Percentiles rank a stretch among this genome's conserved stretches.
Conservation (phyloP, 2,329 filamentous ascomycete species). For the Dryadomyces quercivorus region DNA sequence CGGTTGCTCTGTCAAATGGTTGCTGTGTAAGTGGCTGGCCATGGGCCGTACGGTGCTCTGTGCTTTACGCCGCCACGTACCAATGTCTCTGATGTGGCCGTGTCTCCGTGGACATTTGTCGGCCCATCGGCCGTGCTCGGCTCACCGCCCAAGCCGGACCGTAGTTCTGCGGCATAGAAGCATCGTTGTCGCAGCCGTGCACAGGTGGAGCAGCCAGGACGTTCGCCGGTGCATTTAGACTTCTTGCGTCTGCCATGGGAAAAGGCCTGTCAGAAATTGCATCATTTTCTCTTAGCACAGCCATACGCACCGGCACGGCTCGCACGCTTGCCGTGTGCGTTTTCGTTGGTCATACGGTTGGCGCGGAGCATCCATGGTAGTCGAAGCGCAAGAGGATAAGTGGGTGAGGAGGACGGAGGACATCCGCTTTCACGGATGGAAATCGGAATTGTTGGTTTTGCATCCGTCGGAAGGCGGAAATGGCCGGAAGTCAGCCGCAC, state of each 20-base stretch:
- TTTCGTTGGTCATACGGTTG: neutral
- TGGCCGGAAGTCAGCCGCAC: neutral
- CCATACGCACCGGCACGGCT: neutral
- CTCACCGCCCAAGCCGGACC: neutral
- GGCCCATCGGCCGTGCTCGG: neutral
- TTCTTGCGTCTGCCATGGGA: conserved; percentile 1
- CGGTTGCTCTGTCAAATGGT: neutral
- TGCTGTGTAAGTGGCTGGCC: neutral
- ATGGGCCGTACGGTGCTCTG: too few relatives aligned
- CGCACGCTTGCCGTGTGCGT: neutral
- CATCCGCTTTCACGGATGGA: neutral
- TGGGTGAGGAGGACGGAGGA: neutral
- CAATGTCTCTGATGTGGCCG: neutral
- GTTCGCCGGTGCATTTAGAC: conserved; percentile 1
- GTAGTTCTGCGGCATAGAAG: neutral
- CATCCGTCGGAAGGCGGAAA: neutral
- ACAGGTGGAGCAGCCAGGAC: neutral
- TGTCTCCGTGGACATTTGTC: neutral
- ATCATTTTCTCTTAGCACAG: too few relatives aligned
- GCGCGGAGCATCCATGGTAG: neutral
- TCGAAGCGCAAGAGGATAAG: neutral
- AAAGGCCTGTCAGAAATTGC: neutral
- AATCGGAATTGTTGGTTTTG: neutral
- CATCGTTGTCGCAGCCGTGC: neutral
- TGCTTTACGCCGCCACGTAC: neutral